Percentiles rank a stretch among this genome's conserved stretches.
Conservation (phyloP, 352 stramenopile genomes). For the Phytopythium delawarense region DNA sequence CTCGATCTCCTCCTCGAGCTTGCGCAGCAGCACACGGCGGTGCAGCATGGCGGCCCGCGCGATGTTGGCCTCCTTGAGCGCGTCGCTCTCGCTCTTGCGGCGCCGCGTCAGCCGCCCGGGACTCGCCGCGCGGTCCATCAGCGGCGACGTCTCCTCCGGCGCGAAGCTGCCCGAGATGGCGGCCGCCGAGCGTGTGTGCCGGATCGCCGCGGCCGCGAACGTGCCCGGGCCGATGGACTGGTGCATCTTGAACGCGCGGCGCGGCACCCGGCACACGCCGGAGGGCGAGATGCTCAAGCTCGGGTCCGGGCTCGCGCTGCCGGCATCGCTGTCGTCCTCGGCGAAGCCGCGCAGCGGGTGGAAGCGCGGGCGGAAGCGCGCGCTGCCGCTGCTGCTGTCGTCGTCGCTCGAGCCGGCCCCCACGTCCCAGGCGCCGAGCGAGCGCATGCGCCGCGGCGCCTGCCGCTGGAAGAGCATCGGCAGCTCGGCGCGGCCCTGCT, state of each 20-base stretch:
- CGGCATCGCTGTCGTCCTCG: not conserved
- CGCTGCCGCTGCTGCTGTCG: conserved; percentile 8
- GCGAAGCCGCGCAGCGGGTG: not conserved
- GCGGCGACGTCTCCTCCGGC: too few relatives aligned
- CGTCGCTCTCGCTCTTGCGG: conserved; percentile 71
- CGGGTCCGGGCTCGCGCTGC: not conserved
- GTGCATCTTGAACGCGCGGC: conserved; percentile 2
- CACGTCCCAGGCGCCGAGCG: conserved; percentile 39
- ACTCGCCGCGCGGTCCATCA: not conserved
- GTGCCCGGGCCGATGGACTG: not conserved
- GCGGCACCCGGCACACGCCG: not conserved
- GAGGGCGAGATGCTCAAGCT: too few relatives aligned
- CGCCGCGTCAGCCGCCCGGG: conserved; percentile 29
- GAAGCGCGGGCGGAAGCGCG: too few relatives aligned
- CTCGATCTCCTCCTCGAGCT: conserved; percentile 70
- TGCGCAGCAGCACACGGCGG: conserved; percentile 56
- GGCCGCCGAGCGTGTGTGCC: not conserved
- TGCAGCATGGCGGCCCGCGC: conserved; percentile 61
- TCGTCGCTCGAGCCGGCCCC: conserved; percentile 45
- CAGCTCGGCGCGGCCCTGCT: too few relatives aligned
- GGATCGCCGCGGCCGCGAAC: not conserved
- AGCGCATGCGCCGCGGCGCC: conserved; percentile 16
- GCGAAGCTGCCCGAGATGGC: not conserved
- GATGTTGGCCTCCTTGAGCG: conserved; percentile 42
- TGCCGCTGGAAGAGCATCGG: conserved; percentile 10